Base-by-base conservation (phyloP, 2,329 filamentous ascomycete species). In the Sphaerulina musiva region DNA sequence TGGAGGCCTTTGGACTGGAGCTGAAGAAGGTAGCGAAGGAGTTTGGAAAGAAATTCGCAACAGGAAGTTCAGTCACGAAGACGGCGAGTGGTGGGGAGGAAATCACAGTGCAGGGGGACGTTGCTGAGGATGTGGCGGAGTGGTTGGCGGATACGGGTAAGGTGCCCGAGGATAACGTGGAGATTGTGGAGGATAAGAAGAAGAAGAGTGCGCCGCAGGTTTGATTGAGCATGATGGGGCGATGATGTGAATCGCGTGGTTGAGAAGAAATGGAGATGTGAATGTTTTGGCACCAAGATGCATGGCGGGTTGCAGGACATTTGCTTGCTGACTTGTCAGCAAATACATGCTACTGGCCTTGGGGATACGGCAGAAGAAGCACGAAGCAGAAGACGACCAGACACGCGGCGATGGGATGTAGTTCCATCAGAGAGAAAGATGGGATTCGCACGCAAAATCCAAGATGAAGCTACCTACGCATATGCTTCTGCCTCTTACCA, bases 21-120 rank as follows among this genome's bases (percentile, higher is more conserved):
- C 80, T 96, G 67, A 98, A 98, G 74, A 97, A 96, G 76, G 79
- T 95, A 6, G 62, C 64, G 2, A 64, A 64, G 49, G 93, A 97
- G 68, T 85, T 97, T 63, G 93, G 93, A 59, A 98, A 97, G 81
- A 97, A 96, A 75, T 97, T 98, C 69, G 93, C 93, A 31, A 97
- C 93, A 8, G 93, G 93, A 0, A 86, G 85, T 12, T 91, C 86
- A 43, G 93, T 98, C 43, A 97, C 92, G 7, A 95, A 96, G 75
- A 81, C 87, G 1, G 63, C 69, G 34, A 89, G 89, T 20, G 87
- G 87, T 17, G 69, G 69, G 4, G 93, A 98, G 73, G 93, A 97
- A 74, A 97, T 98, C 69, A 95, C 95, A 4, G 89, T 98, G 17
- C 93, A 98, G 74, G 93, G 93, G 34, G 93, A 98, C 74, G 84